Conservation (phyloP, 345 rosid genomes). For the Ricinus communis region DNA sequence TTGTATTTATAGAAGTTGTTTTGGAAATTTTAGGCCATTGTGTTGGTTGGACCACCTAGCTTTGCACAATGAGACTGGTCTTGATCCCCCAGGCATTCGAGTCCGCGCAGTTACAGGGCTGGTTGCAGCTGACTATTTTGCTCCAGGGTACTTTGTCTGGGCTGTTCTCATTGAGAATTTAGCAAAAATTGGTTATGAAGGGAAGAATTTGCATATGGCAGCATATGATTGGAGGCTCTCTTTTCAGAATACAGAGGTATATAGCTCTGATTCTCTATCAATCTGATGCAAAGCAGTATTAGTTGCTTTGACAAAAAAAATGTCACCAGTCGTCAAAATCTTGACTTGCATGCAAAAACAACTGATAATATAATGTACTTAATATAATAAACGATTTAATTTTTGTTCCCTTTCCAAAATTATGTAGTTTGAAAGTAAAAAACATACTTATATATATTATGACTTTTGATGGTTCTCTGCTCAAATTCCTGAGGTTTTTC, state of each 20-base stretch:
- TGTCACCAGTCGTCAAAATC: no score
- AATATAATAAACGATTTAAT: no score
- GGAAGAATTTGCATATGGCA: slow-evolving; percentile 47
- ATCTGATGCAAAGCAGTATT: background rate
- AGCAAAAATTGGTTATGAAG: slow-evolving; percentile 78
- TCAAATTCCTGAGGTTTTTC: no score
- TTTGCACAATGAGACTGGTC: slow-evolving; percentile 69
- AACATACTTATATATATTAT: no score
- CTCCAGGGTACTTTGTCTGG: slow-evolving; percentile 68
- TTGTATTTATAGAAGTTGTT: background rate
- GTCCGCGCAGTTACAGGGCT: slow-evolving; percentile 61
- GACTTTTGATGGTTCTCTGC: no score
- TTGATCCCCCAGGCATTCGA: slow-evolving; percentile 68
- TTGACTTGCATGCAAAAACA: no score
- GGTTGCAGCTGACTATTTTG: slow-evolving; percentile 60
- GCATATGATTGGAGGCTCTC: slow-evolving; percentile 36
- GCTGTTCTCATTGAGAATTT: slow-evolving; percentile 71
- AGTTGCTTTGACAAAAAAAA: no score
- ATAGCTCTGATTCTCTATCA: background rate
- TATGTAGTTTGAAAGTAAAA: no score
- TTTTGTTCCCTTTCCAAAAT: no score
- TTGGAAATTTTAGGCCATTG: slow-evolving; percentile 44
- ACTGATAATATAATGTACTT: no score
- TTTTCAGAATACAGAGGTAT: slow-evolving; percentile 36
- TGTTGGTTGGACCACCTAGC: slow-evolving; percentile 80